Percentiles rank a stretch among this genome's conserved stretches.
Conservation (phyloP, 495 filamentous ascomycete species). For the Lasiosphaeriaceae sp. region DNA sequence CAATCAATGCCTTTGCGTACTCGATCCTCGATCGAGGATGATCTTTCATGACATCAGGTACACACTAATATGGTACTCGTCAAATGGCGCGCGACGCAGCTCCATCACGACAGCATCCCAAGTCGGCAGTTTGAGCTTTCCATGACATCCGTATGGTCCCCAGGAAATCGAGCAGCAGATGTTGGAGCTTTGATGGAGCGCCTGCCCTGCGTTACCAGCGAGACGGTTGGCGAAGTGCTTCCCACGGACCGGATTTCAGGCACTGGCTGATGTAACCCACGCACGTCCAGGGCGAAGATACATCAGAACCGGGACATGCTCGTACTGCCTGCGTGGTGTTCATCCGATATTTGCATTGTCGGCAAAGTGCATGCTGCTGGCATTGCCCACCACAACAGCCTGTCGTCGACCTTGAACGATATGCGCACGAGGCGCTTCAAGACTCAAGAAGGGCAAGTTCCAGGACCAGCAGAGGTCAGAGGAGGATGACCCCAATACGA, state of each 20-base stretch:
- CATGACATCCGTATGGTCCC: background rate
- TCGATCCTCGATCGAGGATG: too few species aligned
- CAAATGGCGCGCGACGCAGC: background rate
- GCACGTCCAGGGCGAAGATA: background rate
- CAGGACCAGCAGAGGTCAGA: too few species aligned
- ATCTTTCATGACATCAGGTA: too few species aligned
- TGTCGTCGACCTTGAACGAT: too few species aligned
- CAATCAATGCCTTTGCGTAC: background rate
- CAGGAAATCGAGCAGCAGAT: constrained; percentile 3
- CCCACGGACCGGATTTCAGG: constrained; percentile 8
- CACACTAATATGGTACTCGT: too few species aligned
- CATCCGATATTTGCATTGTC: background rate
- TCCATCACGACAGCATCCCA: background rate
- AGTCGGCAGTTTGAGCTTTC: background rate
- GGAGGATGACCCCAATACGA: too few species aligned
- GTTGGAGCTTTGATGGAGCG: background rate
- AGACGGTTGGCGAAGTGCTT: constrained; percentile 2
- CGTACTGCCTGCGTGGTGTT: background rate
- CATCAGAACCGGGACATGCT: background rate
- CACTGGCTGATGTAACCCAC: constrained; percentile 4
- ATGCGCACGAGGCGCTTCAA: too few species aligned
- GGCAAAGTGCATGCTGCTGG: background rate
- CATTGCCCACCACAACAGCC: too few species aligned
- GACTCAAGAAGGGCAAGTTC: too few species aligned
- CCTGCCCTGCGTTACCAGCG: constrained; percentile 4